Conservation (phyloP, 768 basidiomycete genomes). For the Macrolepiota dolichaula region DNA sequence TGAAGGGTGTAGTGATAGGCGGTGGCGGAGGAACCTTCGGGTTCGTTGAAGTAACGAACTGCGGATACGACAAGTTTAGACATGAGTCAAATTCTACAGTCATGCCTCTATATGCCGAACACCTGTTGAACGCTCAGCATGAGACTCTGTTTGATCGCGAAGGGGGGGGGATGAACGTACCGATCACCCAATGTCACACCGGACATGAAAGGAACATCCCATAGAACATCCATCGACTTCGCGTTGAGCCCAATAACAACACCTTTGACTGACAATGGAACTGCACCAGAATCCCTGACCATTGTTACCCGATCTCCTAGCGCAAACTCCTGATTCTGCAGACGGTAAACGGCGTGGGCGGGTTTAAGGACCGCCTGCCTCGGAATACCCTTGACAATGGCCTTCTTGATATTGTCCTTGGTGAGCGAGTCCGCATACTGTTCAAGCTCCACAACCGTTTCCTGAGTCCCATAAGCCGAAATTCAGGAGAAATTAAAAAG, state of each 20-base stretch:
- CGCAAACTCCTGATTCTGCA: slow-evolving; percentile 84
- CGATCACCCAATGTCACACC: slow-evolving; percentile 83
- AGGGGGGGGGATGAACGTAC: slow-evolving; percentile 33
- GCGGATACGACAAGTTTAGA: slow-evolving; percentile 82
- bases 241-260: slow-evolving; percentile 88
- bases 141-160: not conserved
- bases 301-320: slow-evolving; percentile 94
- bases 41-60: slow-evolving; percentile 78
- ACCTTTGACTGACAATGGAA: slow-evolving; percentile 88
- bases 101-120: slow-evolving; percentile 89
- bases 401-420: slow-evolving; percentile 78
- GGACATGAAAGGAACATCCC: slow-evolving; percentile 95
- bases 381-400: slow-evolving; percentile 91
- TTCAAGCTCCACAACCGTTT: slow-evolving; percentile 79
- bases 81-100: slow-evolving; percentile 86
- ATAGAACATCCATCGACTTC: slow-evolving; percentile 90
- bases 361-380: slow-evolving; percentile 93
- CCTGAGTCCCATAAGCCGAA: slow-evolving; percentile 34
- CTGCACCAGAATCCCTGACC: slow-evolving; percentile 93
- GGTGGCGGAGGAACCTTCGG: slow-evolving; percentile 52
- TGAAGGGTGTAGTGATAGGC: slow-evolving; percentile 51
- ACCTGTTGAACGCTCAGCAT: slow-evolving; percentile 41
- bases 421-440: slow-evolving; percentile 66
- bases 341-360: slow-evolving; percentile 79
- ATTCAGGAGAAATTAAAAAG: not conserved